Conservation (phyloP, 495 filamentous ascomycete species). For the Hypoxylon lienhwacheense region DNA sequence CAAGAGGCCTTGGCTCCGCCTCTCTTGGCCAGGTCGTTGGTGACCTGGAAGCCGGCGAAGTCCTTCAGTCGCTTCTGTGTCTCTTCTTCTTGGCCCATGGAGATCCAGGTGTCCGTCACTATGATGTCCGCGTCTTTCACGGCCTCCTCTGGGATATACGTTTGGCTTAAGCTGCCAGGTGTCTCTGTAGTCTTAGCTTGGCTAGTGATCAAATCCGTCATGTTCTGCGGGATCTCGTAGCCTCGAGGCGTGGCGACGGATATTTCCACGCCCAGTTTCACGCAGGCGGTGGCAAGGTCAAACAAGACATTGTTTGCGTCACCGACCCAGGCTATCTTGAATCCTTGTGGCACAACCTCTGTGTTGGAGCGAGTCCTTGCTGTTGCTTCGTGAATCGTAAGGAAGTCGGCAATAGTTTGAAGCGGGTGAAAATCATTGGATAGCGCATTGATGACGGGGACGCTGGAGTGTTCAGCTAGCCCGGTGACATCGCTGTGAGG, state of each 20-base stretch:
- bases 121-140: constrained; percentile 86
- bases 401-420: constrained; percentile 88
- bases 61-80: constrained; percentile 70
- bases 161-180: constrained; percentile 72
- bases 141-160: constrained; percentile 80
- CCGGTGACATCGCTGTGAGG: constrained; percentile 78
- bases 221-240: constrained; percentile 73
- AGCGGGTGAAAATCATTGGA: constrained; percentile 88
- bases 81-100: constrained; percentile 95
- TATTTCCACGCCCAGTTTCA: constrained; percentile 84
- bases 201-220: constrained; percentile 67
- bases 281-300: constrained; percentile 81
- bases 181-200: constrained; percentile 57
- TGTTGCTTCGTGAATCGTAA: constrained; percentile 83
- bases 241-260: constrained; percentile 81
- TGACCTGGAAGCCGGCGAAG: constrained; percentile 90
- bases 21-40: constrained; percentile 72
- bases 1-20: constrained; percentile 87
- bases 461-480: constrained; percentile 75
- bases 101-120: constrained; percentile 96
- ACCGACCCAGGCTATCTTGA: constrained; percentile 94
- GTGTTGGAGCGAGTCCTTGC: constrained; percentile 41
- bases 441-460: constrained; percentile 94
- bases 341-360: constrained; percentile 69
- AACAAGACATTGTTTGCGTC: constrained; percentile 97